phyloP scores from a whole-genome alignment of 805 yeast species.

The Grigorovia humatica region DNA sequence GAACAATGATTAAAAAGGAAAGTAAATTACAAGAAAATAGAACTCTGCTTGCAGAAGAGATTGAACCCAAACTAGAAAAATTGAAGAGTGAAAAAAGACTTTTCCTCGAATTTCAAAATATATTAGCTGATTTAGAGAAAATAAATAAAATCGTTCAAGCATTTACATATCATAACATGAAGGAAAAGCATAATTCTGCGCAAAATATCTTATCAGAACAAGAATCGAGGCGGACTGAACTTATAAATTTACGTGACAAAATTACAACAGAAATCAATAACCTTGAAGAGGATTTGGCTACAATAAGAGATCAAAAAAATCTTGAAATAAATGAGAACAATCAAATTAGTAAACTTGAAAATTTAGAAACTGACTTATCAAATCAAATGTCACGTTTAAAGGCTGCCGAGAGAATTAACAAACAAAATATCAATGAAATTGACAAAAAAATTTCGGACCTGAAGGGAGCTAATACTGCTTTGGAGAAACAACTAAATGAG shows the following conservation, averaged over 20 bases:
- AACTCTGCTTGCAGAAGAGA: constrained; percentile 67
- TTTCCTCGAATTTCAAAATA: constrained; percentile 77
- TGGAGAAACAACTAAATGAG: constrained; percentile 28
- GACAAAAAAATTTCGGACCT: constrained; percentile 15
- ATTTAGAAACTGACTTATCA: constrained; percentile 41
- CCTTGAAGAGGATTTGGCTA: constrained; percentile 51
- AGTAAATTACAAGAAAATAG: constrained; percentile 71
- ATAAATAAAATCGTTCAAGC: constrained; percentile 66
- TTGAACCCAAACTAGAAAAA: constrained; percentile 82
- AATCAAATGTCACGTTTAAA: constrained; percentile 58
- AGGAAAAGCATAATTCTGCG: constrained; percentile 34
- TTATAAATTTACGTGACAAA: constrained; percentile 34
- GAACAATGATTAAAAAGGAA: constrained; percentile 86
- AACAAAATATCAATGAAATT: constrained; percentile 51
- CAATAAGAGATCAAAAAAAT: constrained; percentile 42
- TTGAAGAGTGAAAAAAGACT: constrained; percentile 71
- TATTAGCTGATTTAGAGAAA: constrained; percentile 71
- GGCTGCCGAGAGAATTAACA: constrained; percentile 51
- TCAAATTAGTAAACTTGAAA: constrained; percentile 48
- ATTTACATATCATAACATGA: constrained; percentile 47
- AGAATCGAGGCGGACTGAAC: constrained; percentile 31
- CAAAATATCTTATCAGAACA: constrained; percentile 32
- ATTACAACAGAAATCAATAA: constrained; percentile 45
- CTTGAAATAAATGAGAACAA: constrained; percentile 53
- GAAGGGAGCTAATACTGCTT: background rate